Conservation (phyloP, 306 rosid species). For the Prunus mira region DNA sequence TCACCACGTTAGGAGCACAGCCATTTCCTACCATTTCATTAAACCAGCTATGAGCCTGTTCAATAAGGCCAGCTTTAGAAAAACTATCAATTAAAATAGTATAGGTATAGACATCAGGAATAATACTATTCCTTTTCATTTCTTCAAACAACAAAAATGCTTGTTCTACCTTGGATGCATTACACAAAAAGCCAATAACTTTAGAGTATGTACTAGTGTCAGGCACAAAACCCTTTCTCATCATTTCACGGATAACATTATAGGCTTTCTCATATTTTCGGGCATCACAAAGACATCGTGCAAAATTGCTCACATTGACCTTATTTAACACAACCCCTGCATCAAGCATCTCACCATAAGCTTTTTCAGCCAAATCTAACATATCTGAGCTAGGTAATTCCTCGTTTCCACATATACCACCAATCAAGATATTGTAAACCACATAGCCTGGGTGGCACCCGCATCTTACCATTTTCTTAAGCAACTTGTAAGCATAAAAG, state of each 20-base stretch:
- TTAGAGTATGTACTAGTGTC: constrained; percentile 78
- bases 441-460: constrained; percentile 71
- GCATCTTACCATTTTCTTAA: constrained; percentile 60
- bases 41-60: constrained; percentile 78
- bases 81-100: constrained; percentile 78
- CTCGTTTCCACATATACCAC: constrained; percentile 53
- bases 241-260: constrained; percentile 72
- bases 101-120: constrained; percentile 82
- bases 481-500: constrained; percentile 69
- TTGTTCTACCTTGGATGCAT: constrained; percentile 69
- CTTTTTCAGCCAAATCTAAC: constrained; percentile 72
- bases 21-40: constrained; percentile 73
- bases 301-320: constrained; percentile 70
- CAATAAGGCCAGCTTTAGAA: constrained; percentile 75
- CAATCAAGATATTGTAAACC: constrained; percentile 70
- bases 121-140: constrained; percentile 65
- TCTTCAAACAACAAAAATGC: constrained; percentile 68
- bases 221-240: constrained; percentile 79
- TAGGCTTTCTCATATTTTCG: constrained; percentile 78
- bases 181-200: constrained; percentile 75
- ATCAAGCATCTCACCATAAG: constrained; percentile 70
- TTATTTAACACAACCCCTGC: constrained; percentile 65
- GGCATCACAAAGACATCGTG: constrained; percentile 65
- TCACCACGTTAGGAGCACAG: constrained; percentile 76
- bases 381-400: constrained; percentile 47